A percentile compares a stretch with the other conserved stretches of the same genome.
Evolutionary conservation across 441 rosid genomes (phyloP).

Genomic region (Syzygium malaccense): DNA sequence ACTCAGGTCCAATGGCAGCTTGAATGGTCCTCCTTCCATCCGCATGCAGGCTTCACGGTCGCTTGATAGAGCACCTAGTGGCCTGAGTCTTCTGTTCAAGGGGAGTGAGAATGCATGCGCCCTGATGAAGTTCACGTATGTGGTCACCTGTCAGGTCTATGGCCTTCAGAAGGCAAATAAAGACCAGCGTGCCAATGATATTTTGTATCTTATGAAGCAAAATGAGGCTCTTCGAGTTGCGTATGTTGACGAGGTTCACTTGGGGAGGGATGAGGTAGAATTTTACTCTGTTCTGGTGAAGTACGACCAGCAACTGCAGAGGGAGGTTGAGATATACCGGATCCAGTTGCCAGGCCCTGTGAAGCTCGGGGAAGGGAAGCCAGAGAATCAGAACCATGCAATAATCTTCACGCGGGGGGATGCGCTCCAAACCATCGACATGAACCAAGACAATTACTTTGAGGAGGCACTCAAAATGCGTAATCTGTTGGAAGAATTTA

Average conservation of each 20-base stretch:
- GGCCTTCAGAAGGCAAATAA: conserved; percentile 5
- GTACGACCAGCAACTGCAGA: conserved; percentile 6
- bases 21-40: background rate
- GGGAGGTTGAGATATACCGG: conserved; percentile 15
- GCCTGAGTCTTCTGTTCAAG: conserved; percentile 8
- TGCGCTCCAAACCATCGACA: conserved; percentile 16
- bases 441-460: conserved; percentile 21
- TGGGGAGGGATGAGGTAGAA: conserved; percentile 1
- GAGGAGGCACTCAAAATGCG: conserved; percentile 20
- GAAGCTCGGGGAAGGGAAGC: conserved; percentile 14
- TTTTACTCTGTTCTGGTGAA: conserved; percentile 11
- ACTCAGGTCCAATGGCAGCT: background rate
- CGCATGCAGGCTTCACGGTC: background rate
- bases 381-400: conserved; percentile 20
- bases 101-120: conserved; percentile 13
- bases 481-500: conserved; percentile 11
- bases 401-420: conserved; percentile 18
- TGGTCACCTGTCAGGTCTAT: conserved; percentile 15
- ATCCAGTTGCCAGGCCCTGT: conserved; percentile 11
- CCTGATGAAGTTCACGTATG: conserved; percentile 10
- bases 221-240: conserved; percentile 15
- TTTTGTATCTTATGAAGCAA: conserved; percentile 4
- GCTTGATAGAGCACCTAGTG: conserved; percentile 5
- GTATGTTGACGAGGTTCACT: conserved; percentile 6
- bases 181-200: conserved; percentile 6